Base-by-base conservation (phyloP, 129 eudicot species). In the Tanacetum coccineum region DNA sequence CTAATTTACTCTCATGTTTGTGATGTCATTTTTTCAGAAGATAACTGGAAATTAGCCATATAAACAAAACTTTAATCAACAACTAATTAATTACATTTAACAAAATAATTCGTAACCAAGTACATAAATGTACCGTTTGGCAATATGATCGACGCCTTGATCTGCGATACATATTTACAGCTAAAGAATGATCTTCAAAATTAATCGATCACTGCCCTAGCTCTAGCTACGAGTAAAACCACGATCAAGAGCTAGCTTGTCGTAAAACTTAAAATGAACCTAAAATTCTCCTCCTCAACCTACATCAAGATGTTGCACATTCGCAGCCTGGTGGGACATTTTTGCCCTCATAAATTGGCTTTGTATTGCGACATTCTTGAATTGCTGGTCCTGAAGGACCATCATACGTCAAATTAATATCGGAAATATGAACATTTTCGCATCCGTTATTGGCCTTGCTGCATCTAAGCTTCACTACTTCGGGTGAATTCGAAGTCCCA, bases 361-460 rank as follows among this genome's bases (percentile, higher is more conserved):
- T 77, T 18, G 80, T 75, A 17, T 84, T 82, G 26, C 21, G 48
- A 45, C 89, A 87, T 54, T 69, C 76, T 73, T 80, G 73, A 46
- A 56, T 52, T 25, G 70, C 78, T 6, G 73, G 53, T 13, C 91
- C 91, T 11, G 61, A 62, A 6, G 44, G 51, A 39, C 92, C 87
- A 3, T 12, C 73, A 30, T 78, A 85, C 18, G 44, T 61, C 15
- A 88, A 66, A 55, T 85, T 81, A 26, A 86, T 70, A 64, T 86
- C 77, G 0, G 79, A 74, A 25, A 89, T 25, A 63, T 77, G 72
- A 58, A 86, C 83, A n/a, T 76, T 62, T 36, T 83, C 67, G 26
- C 96, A 89, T 11, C 87, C 95, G 6, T 75, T 68, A 4, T 74
- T 69, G 1, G 70, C 65, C 6, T 30, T 73, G 58, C 96, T 89